Base-by-base conservation (phyloP, 129 eudicot species). In the Saussurea involucrata region DNA sequence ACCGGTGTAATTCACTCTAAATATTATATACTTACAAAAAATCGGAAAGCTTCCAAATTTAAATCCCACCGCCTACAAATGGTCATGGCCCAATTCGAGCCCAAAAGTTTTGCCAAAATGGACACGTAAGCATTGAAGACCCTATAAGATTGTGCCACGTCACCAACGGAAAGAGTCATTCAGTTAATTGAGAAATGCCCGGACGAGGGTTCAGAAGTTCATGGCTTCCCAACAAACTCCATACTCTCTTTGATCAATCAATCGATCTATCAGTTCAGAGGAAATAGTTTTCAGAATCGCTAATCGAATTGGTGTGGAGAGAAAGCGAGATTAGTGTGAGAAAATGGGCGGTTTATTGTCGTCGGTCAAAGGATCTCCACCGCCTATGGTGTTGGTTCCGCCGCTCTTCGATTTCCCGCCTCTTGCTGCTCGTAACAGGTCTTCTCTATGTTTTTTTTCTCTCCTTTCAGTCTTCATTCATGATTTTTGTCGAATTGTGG, bases 381-480 rank as follows among this genome's bases (percentile, higher is more conserved):
- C 97, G 81, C 98, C 93, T n/a, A 83, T 91, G 93, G 96, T 91
- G 85, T 72, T 91, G 78, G 98, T 94, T 55, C 98, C 98, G 53
- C 98, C 98, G 42, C 97, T 94, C 64, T 94, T 94, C 84, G 98
- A 94, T 74, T 94, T 89, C 80, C 98, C 98, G 75, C 98, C 98
- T 8, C 97, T 94, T 70, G 97, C 96, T 28, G 96, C 96, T 60
- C 97, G 98, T 58, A 91, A 90, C 55, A 94, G 97, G 98, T 90
- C 72, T 29, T 6, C 18, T 46, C 20, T 66, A 33, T 34, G 3
- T 15, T 34, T 9, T n/a, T n/a, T n/a, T n/a, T n/a, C n/a, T 8
- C 24, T 34, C 18, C 21, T 29, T 37, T 27, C 28, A 3, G 5
- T 53, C 7, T 37, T 34, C 10, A 6, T 57, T 57, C 64, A n/a